Percentiles rank a stretch among this genome's conserved stretches.
Conservation (phyloP, 257 asterid genomes). For the Coffea eugenioides region DNA sequence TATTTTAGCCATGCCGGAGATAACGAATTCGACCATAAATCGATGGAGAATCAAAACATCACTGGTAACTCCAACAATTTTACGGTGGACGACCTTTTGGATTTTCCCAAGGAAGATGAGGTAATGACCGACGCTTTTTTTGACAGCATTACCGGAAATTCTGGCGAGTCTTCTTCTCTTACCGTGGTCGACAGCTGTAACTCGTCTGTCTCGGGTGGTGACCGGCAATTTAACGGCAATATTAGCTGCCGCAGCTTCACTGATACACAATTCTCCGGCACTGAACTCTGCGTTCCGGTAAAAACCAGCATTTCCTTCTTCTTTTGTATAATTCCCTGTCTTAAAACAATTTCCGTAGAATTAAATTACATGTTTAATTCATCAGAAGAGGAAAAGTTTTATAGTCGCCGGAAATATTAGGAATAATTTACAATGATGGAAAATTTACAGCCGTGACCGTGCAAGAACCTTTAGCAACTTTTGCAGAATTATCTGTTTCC, state of each 20-base stretch:
- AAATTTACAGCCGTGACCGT: background rate
- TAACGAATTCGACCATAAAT: conserved; percentile 20
- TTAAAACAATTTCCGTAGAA: background rate
- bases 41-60: conserved; percentile 31
- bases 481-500: background rate
- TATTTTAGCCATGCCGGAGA: conserved; percentile 28
- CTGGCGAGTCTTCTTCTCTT: conserved; percentile 69
- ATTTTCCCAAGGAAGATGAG: conserved; percentile 86
- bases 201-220: conserved; percentile 74
- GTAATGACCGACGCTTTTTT: conserved; percentile 76
- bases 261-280: conserved; percentile 66
- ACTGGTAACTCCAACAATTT: conserved; percentile 36
- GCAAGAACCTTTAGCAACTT: background rate
- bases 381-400: no score
- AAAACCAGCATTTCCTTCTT: background rate
- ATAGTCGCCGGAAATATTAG: background rate
- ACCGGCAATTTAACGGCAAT: conserved; percentile 58
- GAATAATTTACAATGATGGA: background rate
- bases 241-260: conserved; percentile 80
- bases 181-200: conserved; percentile 80
- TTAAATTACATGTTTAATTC: no score
- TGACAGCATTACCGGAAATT: conserved; percentile 55
- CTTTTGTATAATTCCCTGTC: background rate
- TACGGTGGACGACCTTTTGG: conserved; percentile 75
- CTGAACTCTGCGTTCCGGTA: conserved; percentile 94